Evolutionary conservation across 148 eudicot genomes (phyloP), one percentile per base, ranked within the genome.

Genomic region (Hydrangea macrophylla): DNA sequence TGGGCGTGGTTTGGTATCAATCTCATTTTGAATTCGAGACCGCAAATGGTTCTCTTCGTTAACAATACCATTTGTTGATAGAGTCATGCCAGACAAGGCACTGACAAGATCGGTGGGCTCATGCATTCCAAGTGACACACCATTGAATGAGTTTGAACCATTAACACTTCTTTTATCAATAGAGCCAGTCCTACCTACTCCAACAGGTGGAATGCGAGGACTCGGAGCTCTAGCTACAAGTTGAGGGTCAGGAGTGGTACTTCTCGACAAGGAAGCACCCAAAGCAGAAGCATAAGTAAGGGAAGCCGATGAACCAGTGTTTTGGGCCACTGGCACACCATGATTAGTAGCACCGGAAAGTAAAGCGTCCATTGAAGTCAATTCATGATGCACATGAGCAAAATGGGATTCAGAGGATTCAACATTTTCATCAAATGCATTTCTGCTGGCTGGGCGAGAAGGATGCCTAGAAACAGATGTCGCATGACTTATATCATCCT

Each of bases 231-330:
- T 77, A 54, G 85, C 96, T 55, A 82, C 66, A 23, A 84, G 80
- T 40, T 84, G 91, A 56, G 87, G 91, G 59, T 89, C 96, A 50
- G 96, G 87, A 20, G 87, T 86, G 44, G 80, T 81, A 73, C 87
- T 86, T 76, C 91, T 75, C 8, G 89, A 84, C 76, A 84, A 75
- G 62, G 96, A 84, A 26, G 75, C 81, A 60, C 89, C 96, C 58
- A 86, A 36, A 68, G 85, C 84, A 68, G 91, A 79, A 48, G 89
- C 89, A 81, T 86, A 86, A 69, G 83, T 68, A 17, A 80, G 82
- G 59, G 95, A 81, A 53, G 67, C 82, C 1, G 81, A 75, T 50
- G 76, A 59, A 39, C 73, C 70, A 63, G 37, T 27, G 70, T 71
- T 85, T 40, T 81, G 73, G 35, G 66, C 55, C 23, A 68, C 58